Percentiles rank a stretch among this genome's conserved stretches.
Conservation (phyloP, 2,329 filamentous ascomycete species). For the Aspergillus neotritici region DNA sequence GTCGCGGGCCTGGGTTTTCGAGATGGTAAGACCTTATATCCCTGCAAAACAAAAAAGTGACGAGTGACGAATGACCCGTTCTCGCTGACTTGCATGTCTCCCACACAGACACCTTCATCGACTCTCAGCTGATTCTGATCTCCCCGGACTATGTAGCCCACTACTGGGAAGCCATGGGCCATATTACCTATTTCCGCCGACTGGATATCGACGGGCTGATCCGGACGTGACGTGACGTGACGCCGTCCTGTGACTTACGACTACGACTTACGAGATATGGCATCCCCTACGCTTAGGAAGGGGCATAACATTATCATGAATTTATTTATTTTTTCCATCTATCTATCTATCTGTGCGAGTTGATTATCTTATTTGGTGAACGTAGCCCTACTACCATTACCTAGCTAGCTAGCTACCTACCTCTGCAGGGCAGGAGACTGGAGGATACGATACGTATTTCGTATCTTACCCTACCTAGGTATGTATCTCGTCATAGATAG, state of each 20-base stretch:
- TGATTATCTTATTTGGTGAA: too few species aligned
- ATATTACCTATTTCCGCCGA: conserved; percentile 42
- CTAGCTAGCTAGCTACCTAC: too few species aligned
- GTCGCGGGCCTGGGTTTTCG: conserved; percentile 68
- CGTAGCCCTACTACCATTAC: too few species aligned
- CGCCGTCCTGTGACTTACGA: background rate
- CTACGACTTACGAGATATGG: background rate
- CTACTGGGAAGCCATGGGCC: conserved; percentile 62
- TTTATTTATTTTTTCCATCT: too few species aligned
- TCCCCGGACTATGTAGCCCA: conserved; percentile 73
- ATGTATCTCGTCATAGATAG: too few species aligned
- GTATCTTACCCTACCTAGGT: too few species aligned
- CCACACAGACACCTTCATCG: conserved; percentile 52
- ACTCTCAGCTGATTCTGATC: conserved; percentile 70
- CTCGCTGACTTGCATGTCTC: conserved; percentile 9
- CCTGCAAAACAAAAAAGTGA: too few species aligned
- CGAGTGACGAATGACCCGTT: background rate
- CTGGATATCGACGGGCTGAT: conserved; percentile 39
- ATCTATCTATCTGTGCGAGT: too few species aligned
- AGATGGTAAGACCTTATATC: conserved; percentile 53
- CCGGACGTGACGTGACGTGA: conserved; percentile 15
- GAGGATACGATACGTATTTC: too few species aligned
- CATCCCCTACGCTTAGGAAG: too few species aligned
- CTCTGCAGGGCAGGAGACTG: too few species aligned
- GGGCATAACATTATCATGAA: too few species aligned